These are phyloP conservation scores for Zanthoxylum bungeanum DNA, from an alignment of 345 rosid species.

Conservation along the genomic window DNA sequence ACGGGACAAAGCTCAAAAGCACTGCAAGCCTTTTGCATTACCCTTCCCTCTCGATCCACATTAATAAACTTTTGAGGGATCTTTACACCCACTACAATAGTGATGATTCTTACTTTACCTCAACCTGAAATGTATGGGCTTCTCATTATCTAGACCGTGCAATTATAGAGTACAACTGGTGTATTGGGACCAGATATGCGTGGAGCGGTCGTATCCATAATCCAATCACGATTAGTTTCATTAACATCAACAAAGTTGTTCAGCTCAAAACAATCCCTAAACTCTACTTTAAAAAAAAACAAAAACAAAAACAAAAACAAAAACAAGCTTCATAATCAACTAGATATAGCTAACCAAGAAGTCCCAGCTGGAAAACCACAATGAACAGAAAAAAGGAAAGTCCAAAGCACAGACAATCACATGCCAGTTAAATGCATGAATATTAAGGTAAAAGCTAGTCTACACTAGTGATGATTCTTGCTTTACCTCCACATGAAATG, in stretches of 20 bases:
- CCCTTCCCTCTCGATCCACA: not conserved
- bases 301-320: not conserved
- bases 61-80: not conserved
- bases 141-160: not conserved
- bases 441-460: no score
- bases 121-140: not conserved
- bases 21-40: not conserved
- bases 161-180: not conserved
- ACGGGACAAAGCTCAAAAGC: slow-evolving; percentile 15
- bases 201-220: not conserved
- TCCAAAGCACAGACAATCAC: no score
- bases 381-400: no score
- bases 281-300: not conserved
- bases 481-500: not conserved
- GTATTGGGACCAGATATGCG: not conserved
- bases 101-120: not conserved
- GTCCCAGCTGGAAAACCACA: no score
- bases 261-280: not conserved
- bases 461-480: not conserved
- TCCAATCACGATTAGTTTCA: not conserved
- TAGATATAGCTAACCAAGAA: not conserved
- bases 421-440: no score
- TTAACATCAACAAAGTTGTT: not conserved
- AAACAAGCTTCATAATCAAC: not conserved
- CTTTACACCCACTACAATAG: not conserved